Evolutionary conservation across 2,329 filamentous ascomycete species (phyloP), one percentile per base, ranked within the genome.

Genomic region (Teratosphaeria nubilosa): DNA sequence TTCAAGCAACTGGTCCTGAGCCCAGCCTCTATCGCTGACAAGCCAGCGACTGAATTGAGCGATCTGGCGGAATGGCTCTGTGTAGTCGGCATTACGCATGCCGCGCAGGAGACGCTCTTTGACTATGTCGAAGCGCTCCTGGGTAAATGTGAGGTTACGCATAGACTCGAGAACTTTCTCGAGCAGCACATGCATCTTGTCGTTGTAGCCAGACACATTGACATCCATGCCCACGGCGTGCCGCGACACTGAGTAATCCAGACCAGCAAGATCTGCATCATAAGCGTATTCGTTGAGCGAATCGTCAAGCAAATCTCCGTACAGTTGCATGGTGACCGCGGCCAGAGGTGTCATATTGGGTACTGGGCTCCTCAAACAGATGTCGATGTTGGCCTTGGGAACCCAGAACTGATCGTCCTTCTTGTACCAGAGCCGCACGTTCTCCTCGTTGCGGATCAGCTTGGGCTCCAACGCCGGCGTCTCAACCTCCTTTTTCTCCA

Each of bases 381-480:
- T 83, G 63, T 91, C 83, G 20, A 97, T 78, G 59, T 91, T 94
- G 3, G 90, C 94, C 73, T 95, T 96, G 9, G 94, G 94, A 10
- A 97, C 94, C 91, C 92, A 97, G 74, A 97, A 99, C 0, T 86
- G 91, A 66, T 99, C 94, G 68, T 99, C 94, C 75, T 97, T 97
- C 78, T 99, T 99, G 79, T 86, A 96, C 94, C 94, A 99, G 2
- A 90, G 87, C 31, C 91, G 85, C 0, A 89, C 85, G 34, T 85
- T 77, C 5, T 86, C 80, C 64, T 96, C 92, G 66, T 95, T 91
- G 64, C 91, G 86, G 62, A 99, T 86, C 25, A 99, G 79, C 60
- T 86, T 87, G 0, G 94, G 94, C 0, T 84, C 79, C 57, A 87
- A 81, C 0, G 86, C 78, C 1, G 91, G 87, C 65, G 88, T 83